Conservation (phyloP, 2,329 filamentous ascomycete genomes). For the Penicillium decumbens region DNA sequence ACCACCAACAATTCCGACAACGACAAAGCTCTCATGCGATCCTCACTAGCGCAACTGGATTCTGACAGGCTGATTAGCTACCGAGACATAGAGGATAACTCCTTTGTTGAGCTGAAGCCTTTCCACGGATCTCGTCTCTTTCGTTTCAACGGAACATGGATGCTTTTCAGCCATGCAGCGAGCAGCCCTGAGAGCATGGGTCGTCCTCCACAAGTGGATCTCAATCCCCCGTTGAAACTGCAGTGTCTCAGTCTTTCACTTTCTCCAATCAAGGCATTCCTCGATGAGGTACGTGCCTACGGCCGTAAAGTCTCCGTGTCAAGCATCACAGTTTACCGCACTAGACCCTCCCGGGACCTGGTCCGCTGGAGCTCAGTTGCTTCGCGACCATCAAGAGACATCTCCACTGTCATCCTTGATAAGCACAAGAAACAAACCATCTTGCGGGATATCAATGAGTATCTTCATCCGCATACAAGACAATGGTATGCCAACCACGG, state of each 20-base stretch:
- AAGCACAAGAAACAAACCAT: slow-evolving; percentile 59
- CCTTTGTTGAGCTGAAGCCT: background rate
- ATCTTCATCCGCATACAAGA: slow-evolving; percentile 61
- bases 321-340: background rate
- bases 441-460: slow-evolving; percentile 70
- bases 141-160: background rate
- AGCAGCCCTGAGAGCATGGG: background rate
- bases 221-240: background rate
- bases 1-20: background rate
- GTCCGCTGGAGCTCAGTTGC: background rate
- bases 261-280: background rate
- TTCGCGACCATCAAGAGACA: background rate
- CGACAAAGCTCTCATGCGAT: background rate
- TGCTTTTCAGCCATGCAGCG: background rate
- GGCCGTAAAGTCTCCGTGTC: background rate
- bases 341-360: background rate
- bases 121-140: background rate
- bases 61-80: background rate
- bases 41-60: background rate
- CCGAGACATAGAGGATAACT: background rate
- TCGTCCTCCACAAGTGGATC: background rate
- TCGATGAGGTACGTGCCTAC: background rate
- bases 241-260: background rate
- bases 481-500: slow-evolving; percentile 71
- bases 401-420: background rate